These are phyloP conservation scores for Podaxis sp. DNA, from an alignment of 768 basidiomycete genomes.

Conservation along the genomic window DNA sequence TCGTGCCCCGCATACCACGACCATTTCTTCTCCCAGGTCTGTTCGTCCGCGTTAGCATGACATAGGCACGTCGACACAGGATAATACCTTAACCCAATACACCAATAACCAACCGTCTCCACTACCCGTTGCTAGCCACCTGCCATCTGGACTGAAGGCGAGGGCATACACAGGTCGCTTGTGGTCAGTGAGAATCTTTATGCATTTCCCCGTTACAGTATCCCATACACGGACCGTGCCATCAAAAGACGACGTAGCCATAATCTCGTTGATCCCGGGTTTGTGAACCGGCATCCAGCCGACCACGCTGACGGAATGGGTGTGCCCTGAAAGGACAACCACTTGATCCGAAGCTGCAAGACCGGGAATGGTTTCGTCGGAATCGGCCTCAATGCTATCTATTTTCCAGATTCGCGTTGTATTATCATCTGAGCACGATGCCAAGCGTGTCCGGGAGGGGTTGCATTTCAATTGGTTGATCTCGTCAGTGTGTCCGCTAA, in stretches of 20 bases:
- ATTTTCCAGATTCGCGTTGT: constrained; percentile 79
- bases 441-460: constrained; percentile 61
- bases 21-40: constrained; percentile 55
- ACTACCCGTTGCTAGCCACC: constrained; percentile 72
- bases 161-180: constrained; percentile 71
- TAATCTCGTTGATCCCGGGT: constrained; percentile 53
- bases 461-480: constrained; percentile 79
- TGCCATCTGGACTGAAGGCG: constrained; percentile 73
- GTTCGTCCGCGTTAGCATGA: constrained; percentile 17
- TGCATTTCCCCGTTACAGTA: constrained; percentile 70
- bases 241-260: constrained; percentile 84
- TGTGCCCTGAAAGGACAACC: constrained; percentile 62
- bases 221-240: constrained; percentile 83
- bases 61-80: neutral
- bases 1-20: constrained; percentile 61
- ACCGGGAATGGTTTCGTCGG: constrained; percentile 42
- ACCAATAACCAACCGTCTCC: constrained; percentile 78
- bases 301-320: constrained; percentile 60
- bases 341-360: constrained; percentile 35
- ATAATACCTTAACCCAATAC: constrained; percentile 64
- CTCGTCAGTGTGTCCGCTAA: constrained; percentile 73
- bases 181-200: constrained; percentile 72
- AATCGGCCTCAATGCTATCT: constrained; percentile 37
- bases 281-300: constrained; percentile 64
- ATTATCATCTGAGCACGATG: constrained; percentile 80